Conservation (phyloP, 169 alveolate genomes). For the Babesia divergens region DNA sequence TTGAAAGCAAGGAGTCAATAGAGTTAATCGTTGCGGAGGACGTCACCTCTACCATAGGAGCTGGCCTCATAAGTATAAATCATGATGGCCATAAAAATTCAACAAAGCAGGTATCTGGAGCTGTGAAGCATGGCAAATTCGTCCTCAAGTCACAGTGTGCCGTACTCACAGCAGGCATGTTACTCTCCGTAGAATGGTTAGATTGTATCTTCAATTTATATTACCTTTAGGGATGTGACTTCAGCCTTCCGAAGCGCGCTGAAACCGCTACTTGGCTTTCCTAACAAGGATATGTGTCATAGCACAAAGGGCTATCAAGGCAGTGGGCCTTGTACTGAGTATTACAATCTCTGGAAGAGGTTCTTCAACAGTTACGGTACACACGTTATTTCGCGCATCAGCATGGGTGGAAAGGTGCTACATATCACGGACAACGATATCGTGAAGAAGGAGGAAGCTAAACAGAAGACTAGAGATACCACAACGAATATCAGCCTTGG, state of each 20-base stretch:
- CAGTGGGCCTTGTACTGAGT: not conserved
- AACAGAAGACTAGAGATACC: not conserved
- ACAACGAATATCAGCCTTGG: not conserved
- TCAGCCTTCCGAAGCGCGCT: slow-evolving; percentile 3
- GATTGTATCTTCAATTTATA: not conserved
- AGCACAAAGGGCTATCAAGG: not conserved
- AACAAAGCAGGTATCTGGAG: not conserved
- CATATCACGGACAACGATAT: not conserved
- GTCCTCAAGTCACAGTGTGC: slow-evolving; percentile 50
- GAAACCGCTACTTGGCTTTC: not conserved
- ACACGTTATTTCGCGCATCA: slow-evolving; percentile 15
- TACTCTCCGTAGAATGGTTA: slow-evolving; percentile 52
- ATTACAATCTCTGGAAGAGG: not conserved
- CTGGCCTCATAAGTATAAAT: not conserved
- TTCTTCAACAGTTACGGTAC: slow-evolving; percentile 43
- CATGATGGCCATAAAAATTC: not conserved
- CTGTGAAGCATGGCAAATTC: not conserved
- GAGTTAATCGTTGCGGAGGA: slow-evolving; percentile 38
- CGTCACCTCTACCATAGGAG: slow-evolving; percentile 24
- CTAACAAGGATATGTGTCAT: not conserved
- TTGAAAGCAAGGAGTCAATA: slow-evolving; percentile 3
- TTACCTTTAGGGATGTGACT: slow-evolving; percentile 7
- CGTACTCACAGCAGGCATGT: slow-evolving; percentile 61
- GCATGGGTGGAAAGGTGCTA: slow-evolving; percentile 35
- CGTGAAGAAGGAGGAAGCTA: not conserved